Percentiles rank a stretch among this genome's conserved stretches.
Conservation (phyloP, 2,329 filamentous ascomycete genomes). For the Cladosporium sp. region DNA sequence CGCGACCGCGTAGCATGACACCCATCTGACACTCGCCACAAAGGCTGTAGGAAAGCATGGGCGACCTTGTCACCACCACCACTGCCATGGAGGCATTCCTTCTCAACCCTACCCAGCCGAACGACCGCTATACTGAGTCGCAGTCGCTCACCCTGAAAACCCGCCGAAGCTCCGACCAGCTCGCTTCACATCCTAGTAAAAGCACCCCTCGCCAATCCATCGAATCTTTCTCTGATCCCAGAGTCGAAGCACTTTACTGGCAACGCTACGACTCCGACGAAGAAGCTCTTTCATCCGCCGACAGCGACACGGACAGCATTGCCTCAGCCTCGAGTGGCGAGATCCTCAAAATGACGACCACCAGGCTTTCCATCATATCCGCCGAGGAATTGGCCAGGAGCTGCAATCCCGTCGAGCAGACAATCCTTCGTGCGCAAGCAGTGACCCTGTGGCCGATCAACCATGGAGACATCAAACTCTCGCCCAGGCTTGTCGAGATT, state of each 20-base stretch:
- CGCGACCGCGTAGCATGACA: conserved; percentile 14
- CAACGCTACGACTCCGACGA: conserved; percentile 18
- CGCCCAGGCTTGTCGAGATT: conserved; percentile 17
- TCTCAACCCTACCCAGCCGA: conserved; percentile 10
- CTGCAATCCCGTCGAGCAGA: conserved; percentile 7
- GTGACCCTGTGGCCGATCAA: conserved; percentile 13
- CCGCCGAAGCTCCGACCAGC: background rate
- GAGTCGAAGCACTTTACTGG: conserved; percentile 4
- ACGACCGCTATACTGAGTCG: conserved; percentile 15
- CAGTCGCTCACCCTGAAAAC: background rate
- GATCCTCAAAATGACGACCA: conserved; percentile 15
- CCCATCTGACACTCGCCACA: conserved; percentile 5
- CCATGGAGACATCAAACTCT: conserved; percentile 7
- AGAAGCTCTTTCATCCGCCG: conserved; percentile 13
- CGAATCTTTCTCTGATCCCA: conserved; percentile 5
- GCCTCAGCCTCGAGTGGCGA: conserved; percentile 17
- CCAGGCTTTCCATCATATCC: conserved; percentile 16
- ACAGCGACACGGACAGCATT: conserved; percentile 19
- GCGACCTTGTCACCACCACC: background rate
- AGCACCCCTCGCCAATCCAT: background rate
- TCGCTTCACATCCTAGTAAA: conserved; percentile 11
- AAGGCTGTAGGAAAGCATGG: conserved; percentile 1
- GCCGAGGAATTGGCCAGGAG: conserved; percentile 11
- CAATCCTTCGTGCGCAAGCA: conserved; percentile 3
- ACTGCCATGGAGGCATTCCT: conserved; percentile 16